phyloP scores from a whole-genome alignment of 1,284 basidiomycete genomes.

The Rhodotorula sp. region DNA sequence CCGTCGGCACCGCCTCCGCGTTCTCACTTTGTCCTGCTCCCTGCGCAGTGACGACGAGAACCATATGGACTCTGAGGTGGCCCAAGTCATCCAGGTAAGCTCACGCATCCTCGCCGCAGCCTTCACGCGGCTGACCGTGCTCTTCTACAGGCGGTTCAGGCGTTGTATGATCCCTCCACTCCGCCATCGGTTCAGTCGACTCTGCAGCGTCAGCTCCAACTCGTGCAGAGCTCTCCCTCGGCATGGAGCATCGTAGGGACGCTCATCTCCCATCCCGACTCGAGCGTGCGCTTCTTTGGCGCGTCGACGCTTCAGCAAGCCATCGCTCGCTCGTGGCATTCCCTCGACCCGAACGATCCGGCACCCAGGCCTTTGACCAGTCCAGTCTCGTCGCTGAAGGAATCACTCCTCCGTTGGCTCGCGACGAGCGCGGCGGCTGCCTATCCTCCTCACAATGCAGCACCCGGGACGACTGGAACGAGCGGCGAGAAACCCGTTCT shows the following conservation, averaged over 20 bases:
- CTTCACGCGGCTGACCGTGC: not conserved
- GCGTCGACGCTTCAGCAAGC: conserved; percentile 42
- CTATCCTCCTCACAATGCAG: conserved; percentile 13
- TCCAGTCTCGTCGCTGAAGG: conserved; percentile 26
- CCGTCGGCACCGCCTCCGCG: not conserved
- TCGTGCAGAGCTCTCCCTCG: conserved; percentile 13
- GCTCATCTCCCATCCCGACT: conserved; percentile 20
- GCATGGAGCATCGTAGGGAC: conserved; percentile 21
- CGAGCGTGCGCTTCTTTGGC: conserved; percentile 43
- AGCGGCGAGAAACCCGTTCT: conserved; percentile 41
- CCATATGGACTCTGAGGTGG: conserved; percentile 25
- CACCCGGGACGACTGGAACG: not conserved
- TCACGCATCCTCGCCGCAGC: not conserved
- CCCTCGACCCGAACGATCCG: conserved; percentile 9
- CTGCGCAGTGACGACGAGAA: not conserved
- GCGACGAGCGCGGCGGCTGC: conserved; percentile 27
- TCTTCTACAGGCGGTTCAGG: conserved; percentile 13
- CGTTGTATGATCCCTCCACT: conserved; percentile 29
- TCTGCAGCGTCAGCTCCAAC: conserved; percentile 27
- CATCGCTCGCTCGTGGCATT: conserved; percentile 39
- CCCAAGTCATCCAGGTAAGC: conserved; percentile 27
- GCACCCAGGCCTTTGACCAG: not conserved
- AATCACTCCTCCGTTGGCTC: conserved; percentile 42
- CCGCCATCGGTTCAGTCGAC: conserved; percentile 9
- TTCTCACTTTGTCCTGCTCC: not conserved